Percentiles rank a stretch among this genome's conserved stretches.
phyloP scores from a whole-genome alignment of 257 asterid species.

The Rauvolfia tetraphylla region DNA sequence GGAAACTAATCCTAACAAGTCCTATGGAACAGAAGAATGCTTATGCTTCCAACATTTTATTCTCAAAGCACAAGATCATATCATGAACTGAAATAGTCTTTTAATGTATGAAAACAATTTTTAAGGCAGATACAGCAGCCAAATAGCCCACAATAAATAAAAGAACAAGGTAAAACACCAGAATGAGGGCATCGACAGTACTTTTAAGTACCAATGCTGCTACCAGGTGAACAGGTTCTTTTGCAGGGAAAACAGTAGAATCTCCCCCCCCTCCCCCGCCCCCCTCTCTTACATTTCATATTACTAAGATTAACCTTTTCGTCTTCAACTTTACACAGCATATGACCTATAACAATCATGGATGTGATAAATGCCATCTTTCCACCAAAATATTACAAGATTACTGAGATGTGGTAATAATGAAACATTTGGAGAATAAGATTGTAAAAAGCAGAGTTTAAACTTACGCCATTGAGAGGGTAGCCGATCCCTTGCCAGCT shows the following conservation, averaged over 20 bases:
- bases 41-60: background rate
- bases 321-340: background rate
- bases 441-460: background rate
- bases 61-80: no score
- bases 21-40: background rate
- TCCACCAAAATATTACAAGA: background rate
- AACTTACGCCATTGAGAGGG: constrained; percentile 98
- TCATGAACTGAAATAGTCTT: background rate
- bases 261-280: no score
- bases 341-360: background rate
- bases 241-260: background rate
- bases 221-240: background rate
- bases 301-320: background rate
- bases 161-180: background rate
- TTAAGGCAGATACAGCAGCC: background rate
- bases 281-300: no score
- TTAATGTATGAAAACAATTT: background rate
- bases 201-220: background rate
- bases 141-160: background rate
- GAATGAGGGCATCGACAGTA: background rate
- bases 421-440: background rate
- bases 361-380: background rate
- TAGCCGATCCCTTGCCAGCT: constrained; percentile 99
- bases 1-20: background rate
- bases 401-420: background rate